Evolutionary conservation across 2,329 filamentous ascomycete genomes (phyloP).

Genomic region (Cercospora canescens): DNA sequence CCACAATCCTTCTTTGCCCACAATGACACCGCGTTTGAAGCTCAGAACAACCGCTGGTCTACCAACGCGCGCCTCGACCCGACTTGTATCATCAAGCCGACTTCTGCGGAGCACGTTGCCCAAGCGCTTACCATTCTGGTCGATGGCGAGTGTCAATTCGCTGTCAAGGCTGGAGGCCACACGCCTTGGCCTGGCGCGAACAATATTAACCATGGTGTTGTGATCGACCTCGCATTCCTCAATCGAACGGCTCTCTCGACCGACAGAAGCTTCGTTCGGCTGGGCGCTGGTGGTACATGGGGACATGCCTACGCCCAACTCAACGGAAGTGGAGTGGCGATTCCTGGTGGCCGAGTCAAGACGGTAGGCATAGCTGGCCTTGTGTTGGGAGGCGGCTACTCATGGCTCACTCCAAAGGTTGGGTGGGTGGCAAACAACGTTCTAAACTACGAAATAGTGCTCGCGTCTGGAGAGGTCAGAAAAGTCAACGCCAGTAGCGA

Average conservation of each 20-base stretch:
- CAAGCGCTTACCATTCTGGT: slow-evolving; percentile 3
- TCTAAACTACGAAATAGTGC: slow-evolving; percentile 28
- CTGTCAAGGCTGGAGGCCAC: slow-evolving; percentile 15
- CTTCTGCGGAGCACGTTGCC: slow-evolving; percentile 3
- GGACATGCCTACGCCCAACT: slow-evolving; percentile 43
- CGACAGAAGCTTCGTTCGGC: slow-evolving; percentile 23
- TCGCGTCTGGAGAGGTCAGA: slow-evolving; percentile 25
- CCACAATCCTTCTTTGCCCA: neutral
- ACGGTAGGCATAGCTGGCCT: slow-evolving; percentile 45
- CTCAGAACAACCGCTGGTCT: slow-evolving; percentile 2
- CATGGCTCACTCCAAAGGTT: slow-evolving; percentile 46
- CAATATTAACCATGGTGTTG: slow-evolving; percentile 26
- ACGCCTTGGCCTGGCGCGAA: slow-evolving; percentile 15
- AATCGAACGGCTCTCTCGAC: slow-evolving; percentile 19
- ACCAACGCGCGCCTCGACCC: slow-evolving; percentile 8
- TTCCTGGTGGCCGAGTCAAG: slow-evolving; percentile 15
- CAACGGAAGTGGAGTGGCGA: slow-evolving; percentile 28
- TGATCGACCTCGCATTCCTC: slow-evolving; percentile 26
- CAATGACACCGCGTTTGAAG: neutral
- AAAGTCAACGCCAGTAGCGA: slow-evolving; percentile 27
- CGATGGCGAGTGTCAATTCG: slow-evolving; percentile 7
- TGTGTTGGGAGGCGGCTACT: slow-evolving; percentile 50
- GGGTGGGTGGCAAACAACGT: slow-evolving; percentile 50
- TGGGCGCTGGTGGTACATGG: slow-evolving; percentile 51
- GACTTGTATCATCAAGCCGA: slow-evolving; percentile 14